A percentile compares a stretch with the other conserved stretches of the same genome.
Conservation (phyloP, 2,329 filamentous ascomycete genomes). For the Zalaria sp. region DNA sequence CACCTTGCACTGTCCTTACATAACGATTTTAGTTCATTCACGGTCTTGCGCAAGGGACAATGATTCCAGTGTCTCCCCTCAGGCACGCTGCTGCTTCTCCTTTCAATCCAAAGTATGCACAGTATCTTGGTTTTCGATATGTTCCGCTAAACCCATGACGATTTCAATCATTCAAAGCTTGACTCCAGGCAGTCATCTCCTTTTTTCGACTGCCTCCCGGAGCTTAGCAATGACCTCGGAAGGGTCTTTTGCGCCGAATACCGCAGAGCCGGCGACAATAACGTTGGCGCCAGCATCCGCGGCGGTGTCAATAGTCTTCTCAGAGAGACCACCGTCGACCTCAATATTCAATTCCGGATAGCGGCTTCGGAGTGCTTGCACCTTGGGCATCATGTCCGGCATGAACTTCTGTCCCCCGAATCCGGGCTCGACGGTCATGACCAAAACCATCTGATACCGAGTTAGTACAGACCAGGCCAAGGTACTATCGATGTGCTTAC, state of each 20-base stretch:
- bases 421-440: slow-evolving; percentile 96
- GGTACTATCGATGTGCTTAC: slow-evolving; percentile 42
- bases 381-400: slow-evolving; percentile 89
- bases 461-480: background rate
- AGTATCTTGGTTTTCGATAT: too few species aligned
- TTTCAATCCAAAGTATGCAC: too few species aligned
- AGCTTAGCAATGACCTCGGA: slow-evolving; percentile 73
- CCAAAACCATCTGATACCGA: slow-evolving; percentile 68
- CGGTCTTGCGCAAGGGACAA: too few species aligned
- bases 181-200: slow-evolving; percentile 16
- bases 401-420: slow-evolving; percentile 99
- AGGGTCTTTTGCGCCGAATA: slow-evolving; percentile 86
- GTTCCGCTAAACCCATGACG: too few species aligned
- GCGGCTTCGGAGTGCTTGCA: slow-evolving; percentile 62
- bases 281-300: slow-evolving; percentile 95
- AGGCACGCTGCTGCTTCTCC: too few species aligned
- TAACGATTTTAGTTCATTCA: too few species aligned
- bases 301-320: slow-evolving; percentile 81
- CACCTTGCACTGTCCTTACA: too few species aligned
- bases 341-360: slow-evolving; percentile 95
- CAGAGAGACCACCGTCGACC: slow-evolving; percentile 83
- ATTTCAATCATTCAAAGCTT: background rate
- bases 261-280: slow-evolving; percentile 90
- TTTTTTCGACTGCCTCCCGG: slow-evolving; percentile 61
- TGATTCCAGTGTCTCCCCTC: too few species aligned